These are phyloP conservation scores for Rhodomyrtus tomentosa DNA, from an alignment of 345 rosid genomes.

Conservation along the genomic window DNA sequence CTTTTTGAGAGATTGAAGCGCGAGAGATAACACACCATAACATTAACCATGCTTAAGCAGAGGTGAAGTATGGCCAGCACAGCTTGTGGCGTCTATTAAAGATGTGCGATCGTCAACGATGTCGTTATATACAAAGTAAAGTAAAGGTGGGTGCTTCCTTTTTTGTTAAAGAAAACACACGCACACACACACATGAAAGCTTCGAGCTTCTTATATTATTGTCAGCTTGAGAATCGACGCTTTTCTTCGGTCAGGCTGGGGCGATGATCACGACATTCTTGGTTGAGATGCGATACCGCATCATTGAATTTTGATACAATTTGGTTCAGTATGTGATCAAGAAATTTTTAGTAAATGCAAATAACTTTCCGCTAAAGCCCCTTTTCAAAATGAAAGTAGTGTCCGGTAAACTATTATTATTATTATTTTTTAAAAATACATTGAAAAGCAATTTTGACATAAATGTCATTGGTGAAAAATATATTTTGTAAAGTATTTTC, in stretches of 20 bases:
- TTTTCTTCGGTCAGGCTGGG: neutral
- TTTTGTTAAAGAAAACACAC: neutral
- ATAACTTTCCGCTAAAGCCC: too few species aligned
- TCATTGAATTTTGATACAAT: neutral
- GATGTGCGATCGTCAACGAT: neutral
- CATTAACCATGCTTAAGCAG: neutral
- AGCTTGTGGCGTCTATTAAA: neutral
- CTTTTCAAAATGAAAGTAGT: too few species aligned
- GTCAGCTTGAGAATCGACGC: neutral
- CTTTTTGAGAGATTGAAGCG: neutral
- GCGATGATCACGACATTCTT: neutral
- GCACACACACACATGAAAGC: neutral
- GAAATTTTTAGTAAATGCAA: too few species aligned
- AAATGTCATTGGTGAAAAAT: too few species aligned
- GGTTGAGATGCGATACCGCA: neutral
- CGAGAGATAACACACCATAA: neutral
- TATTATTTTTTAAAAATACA: too few species aligned
- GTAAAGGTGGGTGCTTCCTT: neutral
- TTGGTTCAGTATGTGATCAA: too few species aligned
- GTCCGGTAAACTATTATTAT: too few species aligned
- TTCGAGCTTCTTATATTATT: neutral
- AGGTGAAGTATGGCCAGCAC: neutral
- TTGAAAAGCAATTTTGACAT: too few species aligned
- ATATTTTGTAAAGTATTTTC: too few species aligned
- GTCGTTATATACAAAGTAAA: neutral